Base-by-base conservation (phyloP, 129 eudicot species). In the Sambucus nigra region DNA sequence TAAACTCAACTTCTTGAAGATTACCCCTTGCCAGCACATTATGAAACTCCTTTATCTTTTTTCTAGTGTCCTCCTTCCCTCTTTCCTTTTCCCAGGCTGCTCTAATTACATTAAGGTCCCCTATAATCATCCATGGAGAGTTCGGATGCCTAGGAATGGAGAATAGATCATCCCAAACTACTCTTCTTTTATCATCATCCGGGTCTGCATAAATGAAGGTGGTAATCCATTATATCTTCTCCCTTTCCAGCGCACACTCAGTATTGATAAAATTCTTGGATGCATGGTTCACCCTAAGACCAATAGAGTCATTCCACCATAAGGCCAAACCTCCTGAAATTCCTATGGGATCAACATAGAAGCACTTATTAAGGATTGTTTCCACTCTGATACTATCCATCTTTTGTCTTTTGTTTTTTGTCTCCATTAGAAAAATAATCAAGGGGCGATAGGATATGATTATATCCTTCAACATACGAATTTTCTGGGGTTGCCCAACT, bases 301-400 rank as follows among this genome's bases (percentile, higher is more conserved):
- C n/a, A n/a, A n/a, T n/a, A n/a, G n/a, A n/a, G n/a, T 47, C 52
- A 2, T 5, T 47, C 52, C 52, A 47, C 52, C 52, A 47, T 12
- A 47, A 20, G 18, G 52, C 52, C 15, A 47, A 23, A 20, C 52
- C 52, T 4, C 52, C 52, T 4, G 52, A 16, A 3, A n/a, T 20
- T 3, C 52, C 52, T 3, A 47, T 47, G 18, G 52, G 52, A 19
- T 47, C 13, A 9, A 47, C 52, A 47, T 47, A 47, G 18, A 4
- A n/a, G 23, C 7, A n/a, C 5, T 47, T 16, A 5, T 47, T 19
- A 5, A 12, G 18, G 1, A 4, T 47, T 4, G 13, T 17, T 47
- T 15, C n/a, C 13, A 22, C 4, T 6, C 52, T 16, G 4, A 47
- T 16, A 5, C 7, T 7, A 3, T 47, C 52, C 4, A 47, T 3